Percentiles rank a stretch among this genome's conserved stretches.
Evolutionary conservation across 2,329 filamentous ascomycete genomes (phyloP).

Genomic region (Talaromyces sp.): DNA sequence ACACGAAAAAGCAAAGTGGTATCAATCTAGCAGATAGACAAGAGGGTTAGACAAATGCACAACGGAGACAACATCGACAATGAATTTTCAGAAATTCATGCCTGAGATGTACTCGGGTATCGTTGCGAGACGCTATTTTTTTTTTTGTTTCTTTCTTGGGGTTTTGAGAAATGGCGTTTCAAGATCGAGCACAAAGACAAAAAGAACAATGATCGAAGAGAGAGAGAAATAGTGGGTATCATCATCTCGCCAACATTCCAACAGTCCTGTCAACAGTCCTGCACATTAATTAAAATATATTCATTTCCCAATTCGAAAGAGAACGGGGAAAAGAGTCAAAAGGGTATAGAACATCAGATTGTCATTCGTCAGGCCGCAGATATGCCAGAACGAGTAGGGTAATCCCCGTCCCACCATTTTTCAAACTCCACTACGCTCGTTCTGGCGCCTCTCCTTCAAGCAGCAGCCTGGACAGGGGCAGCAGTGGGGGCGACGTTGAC

Average conservation of each 20-base stretch:
- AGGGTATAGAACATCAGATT: constrained; percentile 16
- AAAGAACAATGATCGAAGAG: constrained; percentile 14
- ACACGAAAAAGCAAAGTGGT: constrained; percentile 20
- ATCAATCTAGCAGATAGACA: constrained; percentile 28
- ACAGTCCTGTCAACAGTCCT: constrained; percentile 14
- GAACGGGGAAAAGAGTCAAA: constrained; percentile 4
- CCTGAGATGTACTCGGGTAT: constrained; percentile 18
- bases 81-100: constrained; percentile 7
- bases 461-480: constrained; percentile 39
- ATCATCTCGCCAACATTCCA: constrained; percentile 21
- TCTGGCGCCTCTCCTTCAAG: constrained; percentile 33
- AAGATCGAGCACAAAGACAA: constrained; percentile 2
- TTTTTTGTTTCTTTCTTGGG: too few relatives aligned
- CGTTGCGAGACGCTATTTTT: constrained; percentile 28
- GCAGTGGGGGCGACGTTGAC: constrained; percentile 28
- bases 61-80: constrained; percentile 22
- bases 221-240: constrained; percentile 22
- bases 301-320: neutral
- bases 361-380: constrained; percentile 21
- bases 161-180: neutral
- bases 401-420: constrained; percentile 37
- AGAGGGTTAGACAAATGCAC: constrained; percentile 5
- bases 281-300: constrained; percentile 12
- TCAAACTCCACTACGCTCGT: constrained; percentile 36
- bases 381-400: constrained; percentile 26